Evolutionary conservation across 129 eudicot genomes (phyloP).

Genomic region (Chrysanthemum seticuspe): DNA sequence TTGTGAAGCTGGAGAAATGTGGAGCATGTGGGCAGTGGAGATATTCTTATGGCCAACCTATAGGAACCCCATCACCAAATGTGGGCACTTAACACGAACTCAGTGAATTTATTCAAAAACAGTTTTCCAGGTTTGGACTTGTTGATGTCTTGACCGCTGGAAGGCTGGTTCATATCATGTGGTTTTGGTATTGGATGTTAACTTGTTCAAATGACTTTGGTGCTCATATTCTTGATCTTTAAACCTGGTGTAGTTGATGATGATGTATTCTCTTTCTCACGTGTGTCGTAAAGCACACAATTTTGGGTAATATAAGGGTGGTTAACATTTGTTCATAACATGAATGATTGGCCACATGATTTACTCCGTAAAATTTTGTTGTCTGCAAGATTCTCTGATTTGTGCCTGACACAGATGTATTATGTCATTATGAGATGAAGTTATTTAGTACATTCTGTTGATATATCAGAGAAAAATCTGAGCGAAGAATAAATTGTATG

Average conservation of each 20-base stretch:
- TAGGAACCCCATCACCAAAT: slow-evolving; percentile 58
- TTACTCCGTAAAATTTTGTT: background rate
- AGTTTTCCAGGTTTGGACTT: too few species aligned
- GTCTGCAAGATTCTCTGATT: too few species aligned
- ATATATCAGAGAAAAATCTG: too few species aligned
- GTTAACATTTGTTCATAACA: background rate
- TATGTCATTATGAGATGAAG: too few species aligned
- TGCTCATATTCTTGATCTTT: too few species aligned
- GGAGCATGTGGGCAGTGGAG: slow-evolving; percentile 88
- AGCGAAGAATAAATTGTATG: too few species aligned
- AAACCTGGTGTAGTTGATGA: background rate
- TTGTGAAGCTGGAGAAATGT: slow-evolving; percentile 63
- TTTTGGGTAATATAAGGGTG: background rate
- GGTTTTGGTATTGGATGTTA: too few species aligned
- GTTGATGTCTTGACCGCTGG: too few species aligned
- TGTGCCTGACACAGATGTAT: too few species aligned
- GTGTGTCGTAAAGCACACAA: background rate
- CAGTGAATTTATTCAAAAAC: background rate
- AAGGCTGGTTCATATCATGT: too few species aligned
- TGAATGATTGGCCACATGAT: background rate
- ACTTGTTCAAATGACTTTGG: too few species aligned
- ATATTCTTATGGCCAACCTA: slow-evolving; percentile 83
- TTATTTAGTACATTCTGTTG: too few species aligned
- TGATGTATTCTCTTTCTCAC: background rate
- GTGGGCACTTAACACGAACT: slow-evolving; percentile 54